Base-by-base conservation (phyloP, 495 filamentous ascomycete genomes). In the Penicillium paxilli region DNA sequence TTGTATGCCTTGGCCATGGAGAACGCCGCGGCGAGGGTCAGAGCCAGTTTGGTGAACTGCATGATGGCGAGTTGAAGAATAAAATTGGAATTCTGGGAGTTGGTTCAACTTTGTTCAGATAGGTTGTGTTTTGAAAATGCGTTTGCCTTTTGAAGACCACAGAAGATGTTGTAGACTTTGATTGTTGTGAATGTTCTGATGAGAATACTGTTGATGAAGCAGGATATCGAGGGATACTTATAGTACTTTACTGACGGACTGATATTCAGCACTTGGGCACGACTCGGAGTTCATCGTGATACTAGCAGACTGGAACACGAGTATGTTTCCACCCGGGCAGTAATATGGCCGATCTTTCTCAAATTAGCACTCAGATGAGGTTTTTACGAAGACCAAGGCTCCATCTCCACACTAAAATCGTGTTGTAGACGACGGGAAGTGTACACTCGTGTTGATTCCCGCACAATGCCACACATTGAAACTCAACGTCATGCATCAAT, bases 1-100 rank as follows among this genome's bases (percentile, higher is more conserved):
- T 35, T 26, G 35, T 57, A 57, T 11, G 54, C 54, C 14, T 57
- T 57, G 49, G 48, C 49, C 24, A 57, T 48, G 20, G 54, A 57
- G 49, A 57, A 52, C 26, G 42, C 54, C 33, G 48, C 48, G n/a
- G 54, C 48, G 23, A 57, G 32, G 44, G 42, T 23, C 33, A 57
- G 42, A 57, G 54, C 49, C 54, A 57, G 26, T 21, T 52, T 57
- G 7, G 20, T 52, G 48, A 57, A 32, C 25, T 52, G 54, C 54
- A 57, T 52, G n/a, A 35, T 57, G 48, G 25, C 17, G n/a, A 14
- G n/a, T 4, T n/a, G n/a, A n/a, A 14, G 22, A 28, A 17, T 7
- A 10, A 20, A 9, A 40, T 16, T 8, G 16, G 14, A 42, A 42
- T 42, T 23, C 40, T 42, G 40, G 8, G 40, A 22, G 23, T 42